A percentile compares a stretch with the other conserved stretches of the same genome.
These are phyloP conservation scores for Fraxinus albicans DNA, from an alignment of 305 asterid species.

Conservation along the genomic window DNA sequence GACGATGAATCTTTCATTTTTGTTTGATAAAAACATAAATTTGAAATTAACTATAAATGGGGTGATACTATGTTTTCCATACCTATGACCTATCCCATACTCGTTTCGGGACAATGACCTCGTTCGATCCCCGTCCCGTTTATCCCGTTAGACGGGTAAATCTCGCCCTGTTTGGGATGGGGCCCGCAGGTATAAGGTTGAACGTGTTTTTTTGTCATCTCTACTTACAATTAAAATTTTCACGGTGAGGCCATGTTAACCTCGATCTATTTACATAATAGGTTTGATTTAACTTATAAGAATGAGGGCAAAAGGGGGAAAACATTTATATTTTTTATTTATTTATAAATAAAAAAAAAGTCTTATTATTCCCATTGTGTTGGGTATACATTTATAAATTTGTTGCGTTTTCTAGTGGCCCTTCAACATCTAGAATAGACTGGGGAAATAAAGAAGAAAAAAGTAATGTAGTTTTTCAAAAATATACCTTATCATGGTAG, in stretches of 20 bases:
- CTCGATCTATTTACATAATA: background rate
- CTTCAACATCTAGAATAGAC: background rate
- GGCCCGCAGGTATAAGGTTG: too few relatives aligned
- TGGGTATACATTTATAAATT: background rate
- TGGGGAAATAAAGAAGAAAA: background rate
- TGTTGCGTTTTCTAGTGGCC: background rate
- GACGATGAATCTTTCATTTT: too few relatives aligned
- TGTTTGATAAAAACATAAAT: too few relatives aligned
- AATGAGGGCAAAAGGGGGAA: background rate
- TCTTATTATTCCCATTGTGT: background rate
- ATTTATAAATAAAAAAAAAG: background rate
- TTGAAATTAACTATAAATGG: too few relatives aligned
- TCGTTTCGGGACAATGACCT: too few relatives aligned
- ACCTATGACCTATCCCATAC: too few relatives aligned
- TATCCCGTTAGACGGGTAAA: too few relatives aligned
- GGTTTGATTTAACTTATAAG: background rate
- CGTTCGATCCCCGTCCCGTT: too few relatives aligned
- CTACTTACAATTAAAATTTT: too few relatives aligned
- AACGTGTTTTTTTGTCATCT: too few relatives aligned
- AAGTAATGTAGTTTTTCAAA: background rate
- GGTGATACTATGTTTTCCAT: too few relatives aligned
- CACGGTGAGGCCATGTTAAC: background rate
- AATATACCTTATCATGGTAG: background rate
- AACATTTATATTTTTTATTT: background rate
- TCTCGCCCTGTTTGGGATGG: too few relatives aligned